Evolutionary conservation across 78 protist genomes (phyloP).

Genomic region (Dictyostelium purpureum): DNA sequence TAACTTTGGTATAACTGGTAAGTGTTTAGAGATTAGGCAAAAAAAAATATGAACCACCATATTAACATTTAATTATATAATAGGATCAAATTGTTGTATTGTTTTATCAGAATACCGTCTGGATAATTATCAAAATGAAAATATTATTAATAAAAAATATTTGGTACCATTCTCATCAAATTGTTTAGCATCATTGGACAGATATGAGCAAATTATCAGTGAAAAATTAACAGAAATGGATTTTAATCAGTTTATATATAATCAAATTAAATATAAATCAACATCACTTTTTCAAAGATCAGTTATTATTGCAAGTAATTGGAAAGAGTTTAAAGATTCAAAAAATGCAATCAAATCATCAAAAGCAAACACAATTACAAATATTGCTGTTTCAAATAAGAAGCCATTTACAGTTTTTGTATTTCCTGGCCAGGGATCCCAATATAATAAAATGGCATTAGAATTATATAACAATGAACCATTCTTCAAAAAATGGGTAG

Average conservation of each 20-base stretch:
- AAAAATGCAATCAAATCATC: neutral
- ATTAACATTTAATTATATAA: no score
- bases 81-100: slow-evolving; percentile 82
- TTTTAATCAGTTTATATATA: neutral
- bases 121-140: neutral
- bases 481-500: neutral
- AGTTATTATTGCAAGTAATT: neutral
- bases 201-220: slow-evolving; percentile 35
- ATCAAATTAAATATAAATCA: neutral
- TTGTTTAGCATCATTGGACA: slow-evolving; percentile 35
- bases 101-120: slow-evolving; percentile 4
- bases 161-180: slow-evolving; percentile 33
- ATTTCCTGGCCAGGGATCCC: slow-evolving; percentile 82
- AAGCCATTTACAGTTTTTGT: slow-evolving; percentile 20
- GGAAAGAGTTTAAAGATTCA: neutral
- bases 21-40: no score
- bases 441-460: slow-evolving; percentile 64
- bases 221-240: neutral
- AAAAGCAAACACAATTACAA: neutral
- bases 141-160: neutral
- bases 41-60: no score
- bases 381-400: neutral
- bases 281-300: neutral
- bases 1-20: slow-evolving; percentile 87
- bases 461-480: slow-evolving; percentile 19